These are phyloP conservation scores for Lactarius sanguifluus DNA, from an alignment of 768 basidiomycete species.

Conservation along the genomic window DNA sequence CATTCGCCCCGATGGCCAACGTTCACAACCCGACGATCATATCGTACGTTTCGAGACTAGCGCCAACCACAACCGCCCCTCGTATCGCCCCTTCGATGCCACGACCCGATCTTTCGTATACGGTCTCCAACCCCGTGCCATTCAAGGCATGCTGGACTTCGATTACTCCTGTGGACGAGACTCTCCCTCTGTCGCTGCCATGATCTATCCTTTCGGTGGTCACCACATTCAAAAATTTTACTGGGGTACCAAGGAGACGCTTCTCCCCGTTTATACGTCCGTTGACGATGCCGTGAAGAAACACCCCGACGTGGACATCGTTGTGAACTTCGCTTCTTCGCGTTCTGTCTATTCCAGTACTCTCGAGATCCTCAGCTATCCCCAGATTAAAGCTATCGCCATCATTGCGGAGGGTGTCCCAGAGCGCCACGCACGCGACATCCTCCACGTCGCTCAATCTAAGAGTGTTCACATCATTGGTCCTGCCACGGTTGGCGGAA, in stretches of 20 bases:
- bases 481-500: conserved; percentile 97
- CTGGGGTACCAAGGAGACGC: conserved; percentile 99
- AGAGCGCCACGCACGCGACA: conserved; percentile 94
- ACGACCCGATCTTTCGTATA: conserved; percentile 96
- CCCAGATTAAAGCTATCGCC: conserved; percentile 73
- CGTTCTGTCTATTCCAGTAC: conserved; percentile 95
- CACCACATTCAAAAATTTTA: conserved; percentile 99
- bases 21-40: conserved; percentile 82
- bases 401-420: conserved; percentile 99
- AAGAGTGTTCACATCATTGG: conserved; percentile 92
- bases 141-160: conserved; percentile 98
- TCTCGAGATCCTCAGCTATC: conserved; percentile 80
- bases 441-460: conserved; percentile 82
- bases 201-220: conserved; percentile 99
- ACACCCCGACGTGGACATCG: conserved; percentile 94
- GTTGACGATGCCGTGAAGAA: conserved; percentile 89
- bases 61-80: conserved; percentile 54
- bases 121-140: conserved; percentile 97
- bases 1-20: conserved; percentile 75
- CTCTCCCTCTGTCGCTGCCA: conserved; percentile 92
- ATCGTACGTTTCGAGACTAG: conserved; percentile 82
- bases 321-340: conserved; percentile 96
- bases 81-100: conserved; percentile 90
- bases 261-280: conserved; percentile 94
- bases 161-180: conserved; percentile 96